A percentile compares a stretch with the other conserved stretches of the same genome.
Evolutionary conservation across 2,329 filamentous ascomycete genomes (phyloP).

Genomic region (Hypoxylon sp.): DNA sequence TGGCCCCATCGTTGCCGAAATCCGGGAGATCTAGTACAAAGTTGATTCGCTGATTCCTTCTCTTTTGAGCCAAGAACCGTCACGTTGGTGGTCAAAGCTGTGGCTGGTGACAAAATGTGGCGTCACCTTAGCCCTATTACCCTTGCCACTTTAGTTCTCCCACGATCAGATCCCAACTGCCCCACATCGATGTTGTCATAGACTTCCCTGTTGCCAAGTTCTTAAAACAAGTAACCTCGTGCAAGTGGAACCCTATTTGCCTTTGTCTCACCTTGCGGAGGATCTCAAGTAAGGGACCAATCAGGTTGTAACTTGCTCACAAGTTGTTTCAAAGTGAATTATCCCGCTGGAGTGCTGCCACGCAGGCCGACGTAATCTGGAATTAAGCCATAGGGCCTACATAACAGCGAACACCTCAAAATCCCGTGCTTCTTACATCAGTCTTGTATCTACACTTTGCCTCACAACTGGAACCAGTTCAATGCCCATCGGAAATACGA

Average conservation of each 20-base stretch:
- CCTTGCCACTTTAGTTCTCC: neutral
- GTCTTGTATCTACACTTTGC: slow-evolving; percentile 1
- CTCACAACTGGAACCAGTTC: neutral
- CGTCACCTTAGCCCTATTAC: slow-evolving; percentile 36
- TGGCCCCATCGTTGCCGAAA: slow-evolving; percentile 27
- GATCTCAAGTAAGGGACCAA: slow-evolving; percentile 8
- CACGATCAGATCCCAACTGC: neutral
- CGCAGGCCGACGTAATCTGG: neutral
- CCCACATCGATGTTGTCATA: slow-evolving; percentile 48
- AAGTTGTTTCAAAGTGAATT: neutral
- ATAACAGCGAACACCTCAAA: neutral
- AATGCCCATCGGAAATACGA: neutral
- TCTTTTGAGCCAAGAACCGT: neutral
- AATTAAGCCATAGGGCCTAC: neutral
- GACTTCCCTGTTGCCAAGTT: slow-evolving; percentile 42
- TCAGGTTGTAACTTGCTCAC: neutral
- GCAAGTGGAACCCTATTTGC: slow-evolving; percentile 3
- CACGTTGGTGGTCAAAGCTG: slow-evolving; percentile 11
- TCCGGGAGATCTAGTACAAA: slow-evolving; percentile 25
- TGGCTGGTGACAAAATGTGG: slow-evolving; percentile 43
- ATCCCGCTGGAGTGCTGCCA: no score
- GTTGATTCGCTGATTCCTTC: slow-evolving; percentile 5
- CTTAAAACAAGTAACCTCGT: slow-evolving; percentile 21
- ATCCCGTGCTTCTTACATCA: slow-evolving; percentile 25
- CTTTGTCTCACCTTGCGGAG: slow-evolving; percentile 19